Evolutionary conservation across 306 rosid genomes (phyloP).

Genomic region (Astragalus membranaceus): DNA sequence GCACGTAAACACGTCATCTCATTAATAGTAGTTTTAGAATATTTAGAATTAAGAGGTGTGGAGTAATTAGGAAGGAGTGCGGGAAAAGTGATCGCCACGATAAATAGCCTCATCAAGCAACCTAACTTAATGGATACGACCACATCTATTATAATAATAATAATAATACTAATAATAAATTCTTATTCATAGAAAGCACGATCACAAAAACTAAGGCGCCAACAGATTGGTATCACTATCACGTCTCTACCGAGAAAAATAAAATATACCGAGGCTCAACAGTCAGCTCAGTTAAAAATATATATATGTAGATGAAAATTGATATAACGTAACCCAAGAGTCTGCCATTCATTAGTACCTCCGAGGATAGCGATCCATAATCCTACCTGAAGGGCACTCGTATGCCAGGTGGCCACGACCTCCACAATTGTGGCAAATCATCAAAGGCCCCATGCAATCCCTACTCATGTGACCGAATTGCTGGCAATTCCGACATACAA

Average conservation of each 20-base stretch:
- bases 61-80: too few species aligned
- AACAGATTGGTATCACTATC: constrained; percentile 10
- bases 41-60: too few species aligned
- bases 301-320: neutral
- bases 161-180: neutral
- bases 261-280: constrained; percentile 17
- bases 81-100: too few species aligned
- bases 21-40: too few species aligned
- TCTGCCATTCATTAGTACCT: constrained; percentile 55
- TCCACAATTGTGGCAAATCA: constrained; percentile 96
- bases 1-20: too few species aligned
- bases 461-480: constrained; percentile 95
- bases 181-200: constrained; percentile 24
- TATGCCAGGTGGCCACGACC: constrained; percentile 96
- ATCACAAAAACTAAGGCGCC: neutral
- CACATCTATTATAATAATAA: neutral
- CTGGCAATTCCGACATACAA: constrained; percentile 90
- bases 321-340: constrained; percentile 3
- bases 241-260: constrained; percentile 15
- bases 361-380: constrained; percentile 84
- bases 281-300: neutral
- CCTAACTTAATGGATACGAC: neutral
- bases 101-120: neutral
- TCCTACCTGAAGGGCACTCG: constrained; percentile 95
- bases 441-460: constrained; percentile 95